Conservation (phyloP, 768 basidiomycete genomes). For the Boletus rubescentipes region DNA sequence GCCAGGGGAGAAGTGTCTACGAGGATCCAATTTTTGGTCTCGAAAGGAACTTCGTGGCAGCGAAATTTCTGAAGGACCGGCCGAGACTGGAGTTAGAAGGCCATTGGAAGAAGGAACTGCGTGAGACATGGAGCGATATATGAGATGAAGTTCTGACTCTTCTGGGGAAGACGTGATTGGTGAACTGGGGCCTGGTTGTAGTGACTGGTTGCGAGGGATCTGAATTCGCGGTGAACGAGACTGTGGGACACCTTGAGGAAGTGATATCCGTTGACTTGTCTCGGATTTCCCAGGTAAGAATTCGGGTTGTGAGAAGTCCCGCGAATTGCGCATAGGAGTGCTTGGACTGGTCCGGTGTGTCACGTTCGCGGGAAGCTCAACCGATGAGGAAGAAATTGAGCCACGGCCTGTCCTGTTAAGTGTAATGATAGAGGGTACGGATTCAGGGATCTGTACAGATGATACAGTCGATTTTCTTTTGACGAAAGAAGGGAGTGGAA, state of each 20-base stretch:
- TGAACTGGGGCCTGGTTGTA: conserved; percentile 6
- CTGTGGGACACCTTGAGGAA: neutral
- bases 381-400: neutral
- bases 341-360: neutral
- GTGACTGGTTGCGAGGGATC: conserved; percentile 11
- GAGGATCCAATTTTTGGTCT: neutral
- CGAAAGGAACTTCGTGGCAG: neutral
- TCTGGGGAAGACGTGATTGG: conserved; percentile 20
- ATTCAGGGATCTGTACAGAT: neutral
- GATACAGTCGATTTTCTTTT: neutral
- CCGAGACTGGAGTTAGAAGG: conserved; percentile 5
- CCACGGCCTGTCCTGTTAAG: neutral
- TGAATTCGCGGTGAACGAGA: conserved; percentile 9
- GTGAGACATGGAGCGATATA: conserved; percentile 6
- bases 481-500: conserved; percentile 22
- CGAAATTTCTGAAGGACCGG: conserved; percentile 1
- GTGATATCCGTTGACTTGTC: neutral
- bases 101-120: neutral
- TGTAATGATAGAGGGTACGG: neutral
- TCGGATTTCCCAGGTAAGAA: neutral
- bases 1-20: neutral
- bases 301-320: conserved; percentile 5
- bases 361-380: neutral
- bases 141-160: conserved; percentile 7
- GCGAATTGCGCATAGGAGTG: conserved; percentile 1